phyloP scores from a whole-genome alignment of 352 stramenopile genomes.

The Globisporangium megalacanthum region DNA sequence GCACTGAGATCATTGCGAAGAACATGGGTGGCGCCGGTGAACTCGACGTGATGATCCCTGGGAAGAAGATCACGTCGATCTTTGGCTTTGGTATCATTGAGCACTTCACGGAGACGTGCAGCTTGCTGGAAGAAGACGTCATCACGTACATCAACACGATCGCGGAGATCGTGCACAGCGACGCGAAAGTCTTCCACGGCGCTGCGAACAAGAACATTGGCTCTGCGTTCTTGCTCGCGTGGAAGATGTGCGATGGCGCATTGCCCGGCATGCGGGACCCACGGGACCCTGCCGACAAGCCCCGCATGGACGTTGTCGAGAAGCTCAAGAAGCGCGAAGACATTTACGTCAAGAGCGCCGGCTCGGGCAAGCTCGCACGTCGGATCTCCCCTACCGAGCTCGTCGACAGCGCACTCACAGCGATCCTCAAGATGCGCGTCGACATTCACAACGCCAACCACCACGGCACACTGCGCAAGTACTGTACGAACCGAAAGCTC shows the following conservation, averaged over 20 bases:
- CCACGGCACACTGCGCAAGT: constrained; percentile 73
- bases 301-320: constrained; percentile 56
- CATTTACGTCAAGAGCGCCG: constrained; percentile 63
- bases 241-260: constrained; percentile 92
- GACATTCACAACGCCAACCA: constrained; percentile 93
- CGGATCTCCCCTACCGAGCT: constrained; percentile 69
- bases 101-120: constrained; percentile 94
- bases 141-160: constrained; percentile 98
- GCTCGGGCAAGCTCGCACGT: constrained; percentile 31
- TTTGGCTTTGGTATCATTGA: constrained; percentile 97
- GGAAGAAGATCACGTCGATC: constrained; percentile 95
- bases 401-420: constrained; percentile 93
- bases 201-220: constrained; percentile 98
- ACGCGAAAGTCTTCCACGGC: constrained; percentile 91
- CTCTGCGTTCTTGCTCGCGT: constrained; percentile 92
- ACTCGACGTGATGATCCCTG: constrained; percentile 96
- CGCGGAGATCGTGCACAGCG: constrained; percentile 93
- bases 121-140: constrained; percentile 91
- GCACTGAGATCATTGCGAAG: constrained; percentile 96
- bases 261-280: constrained; percentile 82
- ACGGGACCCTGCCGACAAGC: constrained; percentile 65
- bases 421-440: constrained; percentile 96
- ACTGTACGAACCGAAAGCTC: constrained; percentile 80
- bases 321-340: constrained; percentile 54
- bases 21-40: constrained; percentile 92